Conservation (phyloP, 306 rosid genomes). For the Casuarina equisetifolia region DNA sequence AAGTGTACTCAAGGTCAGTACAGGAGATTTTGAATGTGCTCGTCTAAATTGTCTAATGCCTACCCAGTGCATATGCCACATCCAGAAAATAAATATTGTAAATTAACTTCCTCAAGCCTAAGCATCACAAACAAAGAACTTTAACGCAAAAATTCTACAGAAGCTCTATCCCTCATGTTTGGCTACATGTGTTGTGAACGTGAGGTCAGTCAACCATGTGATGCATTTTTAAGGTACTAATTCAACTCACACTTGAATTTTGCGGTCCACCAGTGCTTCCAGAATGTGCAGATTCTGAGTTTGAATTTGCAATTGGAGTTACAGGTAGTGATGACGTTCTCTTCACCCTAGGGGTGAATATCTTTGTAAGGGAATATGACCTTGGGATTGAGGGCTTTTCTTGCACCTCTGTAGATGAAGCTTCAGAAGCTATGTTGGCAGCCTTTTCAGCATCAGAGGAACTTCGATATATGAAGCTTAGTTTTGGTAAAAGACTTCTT, state of each 20-base stretch:
- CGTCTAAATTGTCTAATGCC: slow-evolving; percentile 8
- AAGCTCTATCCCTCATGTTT: slow-evolving; percentile 19
- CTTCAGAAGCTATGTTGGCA: slow-evolving; percentile 42
- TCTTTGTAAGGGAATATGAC: slow-evolving; percentile 69
- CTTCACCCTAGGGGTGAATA: slow-evolving; percentile 71
- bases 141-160: slow-evolving; percentile 15
- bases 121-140: slow-evolving; percentile 13
- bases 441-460: slow-evolving; percentile 68
- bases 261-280: slow-evolving; percentile 54
- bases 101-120: not conserved
- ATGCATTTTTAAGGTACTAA: not conserved
- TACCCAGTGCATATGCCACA: slow-evolving; percentile 10
- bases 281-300: slow-evolving; percentile 52
- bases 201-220: not conserved
- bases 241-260: slow-evolving; percentile 52
- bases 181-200: slow-evolving; percentile 10
- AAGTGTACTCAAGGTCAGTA: slow-evolving; percentile 13
- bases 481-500: slow-evolving; percentile 68
- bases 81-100: not conserved
- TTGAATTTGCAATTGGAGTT: slow-evolving; percentile 58
- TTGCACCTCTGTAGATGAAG: slow-evolving; percentile 40
- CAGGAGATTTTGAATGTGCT: not conserved
- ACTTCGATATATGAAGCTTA: slow-evolving; percentile 60
- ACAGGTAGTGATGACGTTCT: slow-evolving; percentile 88
- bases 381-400: slow-evolving; percentile 68